phyloP scores from a whole-genome alignment of 1,284 basidiomycete species.

The Ganoderma leucocontextum region DNA sequence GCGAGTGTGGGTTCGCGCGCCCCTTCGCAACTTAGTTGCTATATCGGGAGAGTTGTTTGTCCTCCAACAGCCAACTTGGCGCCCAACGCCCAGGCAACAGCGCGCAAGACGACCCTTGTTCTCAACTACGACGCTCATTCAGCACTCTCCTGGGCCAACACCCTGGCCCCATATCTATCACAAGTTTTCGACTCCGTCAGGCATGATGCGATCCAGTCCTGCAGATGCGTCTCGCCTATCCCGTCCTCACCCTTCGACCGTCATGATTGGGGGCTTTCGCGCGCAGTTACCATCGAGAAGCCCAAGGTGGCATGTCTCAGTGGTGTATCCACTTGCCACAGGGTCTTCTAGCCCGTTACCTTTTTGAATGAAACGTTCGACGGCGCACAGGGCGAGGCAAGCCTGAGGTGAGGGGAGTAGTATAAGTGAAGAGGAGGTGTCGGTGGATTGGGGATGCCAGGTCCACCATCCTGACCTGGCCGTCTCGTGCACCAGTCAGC shows the following conservation, averaged over 20 bases:
- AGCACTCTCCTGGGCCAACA: neutral
- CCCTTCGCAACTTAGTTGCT: neutral
- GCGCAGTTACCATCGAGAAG: neutral
- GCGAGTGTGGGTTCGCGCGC: conserved; percentile 2
- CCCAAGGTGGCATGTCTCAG: neutral
- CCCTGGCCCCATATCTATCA: neutral
- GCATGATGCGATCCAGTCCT: neutral
- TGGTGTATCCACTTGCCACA: neutral
- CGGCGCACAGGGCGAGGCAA: neutral
- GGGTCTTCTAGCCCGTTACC: neutral
- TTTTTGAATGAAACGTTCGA: neutral
- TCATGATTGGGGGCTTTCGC: neutral
- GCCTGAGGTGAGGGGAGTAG: neutral
- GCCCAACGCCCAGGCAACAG: neutral
- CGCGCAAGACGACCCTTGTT: conserved; percentile 2
- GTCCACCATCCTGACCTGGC: neutral
- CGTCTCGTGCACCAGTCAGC: neutral
- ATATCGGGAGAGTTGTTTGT: conserved; percentile 9
- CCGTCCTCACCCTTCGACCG: neutral
- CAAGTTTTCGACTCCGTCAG: neutral
- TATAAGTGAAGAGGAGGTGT: conserved; percentile 5
- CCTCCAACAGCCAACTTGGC: neutral
- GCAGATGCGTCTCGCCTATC: neutral
- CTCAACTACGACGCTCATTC: conserved; percentile 1
- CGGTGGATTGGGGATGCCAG: neutral